A percentile compares a stretch with the other conserved stretches of the same genome.
Evolutionary conservation across 75 land plant genomes (phyloP).

Genomic region (Sequoiadendron giganteum): DNA sequence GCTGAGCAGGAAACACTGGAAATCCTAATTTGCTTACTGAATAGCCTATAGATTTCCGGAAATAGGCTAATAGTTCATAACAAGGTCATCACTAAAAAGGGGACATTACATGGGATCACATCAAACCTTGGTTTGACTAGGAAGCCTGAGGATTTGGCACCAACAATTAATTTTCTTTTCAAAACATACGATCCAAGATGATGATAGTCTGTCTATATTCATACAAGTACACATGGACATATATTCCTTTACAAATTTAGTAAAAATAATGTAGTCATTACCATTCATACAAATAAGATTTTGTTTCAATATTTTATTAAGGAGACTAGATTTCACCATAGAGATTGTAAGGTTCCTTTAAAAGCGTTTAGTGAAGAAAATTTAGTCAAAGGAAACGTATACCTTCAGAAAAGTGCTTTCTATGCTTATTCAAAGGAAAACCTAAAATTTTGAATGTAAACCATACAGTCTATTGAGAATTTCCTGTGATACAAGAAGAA

Average conservation of each 20-base stretch:
- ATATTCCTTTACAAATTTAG: neutral
- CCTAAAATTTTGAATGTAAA: neutral
- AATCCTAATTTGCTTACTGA: too few relatives aligned
- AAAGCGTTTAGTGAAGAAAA: neutral
- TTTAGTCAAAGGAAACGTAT: neutral
- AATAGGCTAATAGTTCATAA: too few relatives aligned
- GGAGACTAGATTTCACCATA: neutral
- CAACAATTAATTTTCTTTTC: neutral
- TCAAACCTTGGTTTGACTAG: neutral
- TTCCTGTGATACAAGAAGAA: neutral
- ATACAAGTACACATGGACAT: neutral
- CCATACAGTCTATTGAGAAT: neutral
- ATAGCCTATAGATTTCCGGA: too few relatives aligned
- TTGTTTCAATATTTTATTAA: neutral
- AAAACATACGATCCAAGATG: neutral
- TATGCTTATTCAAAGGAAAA: neutral
- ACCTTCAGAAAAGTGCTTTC: neutral
- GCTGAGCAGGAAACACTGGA: too few relatives aligned
- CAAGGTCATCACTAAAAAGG: too few relatives aligned
- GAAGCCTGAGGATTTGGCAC: neutral
- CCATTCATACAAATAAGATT: neutral
- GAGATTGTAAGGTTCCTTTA: neutral
- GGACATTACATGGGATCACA: neutral
- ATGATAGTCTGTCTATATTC: neutral
- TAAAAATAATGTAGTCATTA: neutral